Evolutionary conservation across 257 asterid species (phyloP).

Genomic region (Solanum dulcamara): DNA sequence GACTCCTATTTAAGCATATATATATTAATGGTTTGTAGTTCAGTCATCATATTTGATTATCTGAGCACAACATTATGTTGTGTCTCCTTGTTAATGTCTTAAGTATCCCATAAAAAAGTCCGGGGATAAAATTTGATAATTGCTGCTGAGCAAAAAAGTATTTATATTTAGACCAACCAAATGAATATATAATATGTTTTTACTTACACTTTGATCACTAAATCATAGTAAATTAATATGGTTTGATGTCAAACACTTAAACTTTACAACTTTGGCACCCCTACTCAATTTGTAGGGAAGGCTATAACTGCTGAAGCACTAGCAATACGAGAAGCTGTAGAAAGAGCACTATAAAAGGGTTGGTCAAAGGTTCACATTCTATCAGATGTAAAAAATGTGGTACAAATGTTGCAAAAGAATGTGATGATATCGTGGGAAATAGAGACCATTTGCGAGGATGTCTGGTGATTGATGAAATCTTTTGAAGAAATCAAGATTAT

Average conservation of each 20-base stretch:
- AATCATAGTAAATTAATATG: not conserved
- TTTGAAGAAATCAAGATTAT: no score
- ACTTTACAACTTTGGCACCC: not conserved
- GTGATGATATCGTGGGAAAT: no score
- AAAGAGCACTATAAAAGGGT: no score
- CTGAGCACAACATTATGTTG: not conserved
- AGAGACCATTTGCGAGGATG: no score
- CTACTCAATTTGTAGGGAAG: no score
- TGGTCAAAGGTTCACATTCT: no score
- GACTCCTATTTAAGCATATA: not conserved
- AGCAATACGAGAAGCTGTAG: no score
- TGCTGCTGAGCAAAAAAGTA: not conserved
- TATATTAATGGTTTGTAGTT: not conserved
- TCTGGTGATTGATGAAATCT: no score
- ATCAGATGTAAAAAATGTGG: no score
- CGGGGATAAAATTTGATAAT: not conserved
- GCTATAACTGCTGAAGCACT: no score
- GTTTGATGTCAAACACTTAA: not conserved
- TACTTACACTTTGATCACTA: not conserved
- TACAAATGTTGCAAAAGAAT: no score
- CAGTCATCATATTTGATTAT: not conserved
- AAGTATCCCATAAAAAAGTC: not conserved
- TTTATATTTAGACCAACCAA: not conserved
- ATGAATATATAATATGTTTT: not conserved
- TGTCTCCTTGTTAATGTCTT: not conserved